These are phyloP conservation scores for Hypericum androsaemum DNA, from an alignment of 345 rosid species.

Conservation along the genomic window DNA sequence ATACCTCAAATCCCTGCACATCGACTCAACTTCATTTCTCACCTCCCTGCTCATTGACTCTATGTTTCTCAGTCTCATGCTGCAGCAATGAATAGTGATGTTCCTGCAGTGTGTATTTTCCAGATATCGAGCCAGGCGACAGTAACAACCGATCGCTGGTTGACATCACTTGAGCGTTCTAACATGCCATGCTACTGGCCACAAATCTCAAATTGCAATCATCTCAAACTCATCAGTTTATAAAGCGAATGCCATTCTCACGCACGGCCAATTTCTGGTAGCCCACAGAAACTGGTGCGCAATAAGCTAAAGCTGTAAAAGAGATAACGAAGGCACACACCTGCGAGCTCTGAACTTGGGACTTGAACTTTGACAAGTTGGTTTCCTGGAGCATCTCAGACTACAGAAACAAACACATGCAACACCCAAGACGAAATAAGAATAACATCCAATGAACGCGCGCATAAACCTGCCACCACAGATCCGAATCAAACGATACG, in stretches of 20 bases:
- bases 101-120: slow-evolving; percentile 9
- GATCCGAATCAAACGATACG: neutral
- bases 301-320: neutral
- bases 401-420: neutral
- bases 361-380: slow-evolving; percentile 20
- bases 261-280: no score
- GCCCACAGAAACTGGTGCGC: neutral
- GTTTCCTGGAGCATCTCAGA: slow-evolving; percentile 21
- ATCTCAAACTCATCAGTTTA: no score
- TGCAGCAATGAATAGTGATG: slow-evolving; percentile 25
- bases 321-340: neutral
- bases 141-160: no score
- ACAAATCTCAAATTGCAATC: no score
- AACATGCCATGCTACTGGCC: no score
- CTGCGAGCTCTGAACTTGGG: slow-evolving; percentile 21
- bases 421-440: neutral
- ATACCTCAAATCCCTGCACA: slow-evolving; percentile 21
- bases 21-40: slow-evolving; percentile 19
- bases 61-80: slow-evolving; percentile 17
- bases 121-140: neutral
- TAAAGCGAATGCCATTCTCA: no score
- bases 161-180: no score
- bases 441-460: neutral
- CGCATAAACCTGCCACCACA: no score
- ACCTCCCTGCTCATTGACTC: slow-evolving; percentile 4